Evolutionary conservation across 306 rosid species (phyloP), one percentile per base, ranked within the genome.

Genomic region (Prunus mume): DNA sequence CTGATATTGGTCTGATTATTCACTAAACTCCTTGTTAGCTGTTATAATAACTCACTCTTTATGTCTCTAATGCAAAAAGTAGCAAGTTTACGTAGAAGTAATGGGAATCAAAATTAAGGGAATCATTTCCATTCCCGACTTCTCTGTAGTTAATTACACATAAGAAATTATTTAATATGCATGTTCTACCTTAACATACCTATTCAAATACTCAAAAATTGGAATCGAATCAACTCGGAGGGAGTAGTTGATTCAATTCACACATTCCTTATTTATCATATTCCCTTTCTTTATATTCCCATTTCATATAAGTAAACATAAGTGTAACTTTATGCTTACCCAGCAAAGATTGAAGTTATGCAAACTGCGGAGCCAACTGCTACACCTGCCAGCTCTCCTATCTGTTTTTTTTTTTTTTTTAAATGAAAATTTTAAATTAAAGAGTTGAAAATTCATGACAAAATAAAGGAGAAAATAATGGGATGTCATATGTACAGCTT

Each of bases 301-400:
- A 56, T 10, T 38, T 4, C 4, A 5, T 14, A 9, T 47, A 13
- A 47, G 4, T 47, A 47, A 14, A 49, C 15, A 12, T 3, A 49
- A 7, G 43, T 12, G 30, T 5, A 52, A 62, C 12, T 15, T 74
- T 28, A 9, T 52, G 41, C 91, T 84, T 86, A 91, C 93, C 98
- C 96, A 0, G 96, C 97, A 4, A 91, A 81, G 77, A 94, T 90
- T 86, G 94, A 89, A 68, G 97, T 84, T 52, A 94, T 85, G 86
- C 87, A 70, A 62, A 91, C 94, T 43, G 97, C 88, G 9, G 85
- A 88, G 56, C 96, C 98, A 34, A 93, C 97, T 20, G 97, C 98
- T 11, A 88, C 80, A 24, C 98, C 98, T 8, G 90, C 90, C 22
- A 93, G 75, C 61, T 86, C 86, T 72, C 97, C 88, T 9, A 78